These are phyloP conservation scores for Hypoxylon rickii DNA, from an alignment of 495 filamentous ascomycete genomes.

Conservation along the genomic window DNA sequence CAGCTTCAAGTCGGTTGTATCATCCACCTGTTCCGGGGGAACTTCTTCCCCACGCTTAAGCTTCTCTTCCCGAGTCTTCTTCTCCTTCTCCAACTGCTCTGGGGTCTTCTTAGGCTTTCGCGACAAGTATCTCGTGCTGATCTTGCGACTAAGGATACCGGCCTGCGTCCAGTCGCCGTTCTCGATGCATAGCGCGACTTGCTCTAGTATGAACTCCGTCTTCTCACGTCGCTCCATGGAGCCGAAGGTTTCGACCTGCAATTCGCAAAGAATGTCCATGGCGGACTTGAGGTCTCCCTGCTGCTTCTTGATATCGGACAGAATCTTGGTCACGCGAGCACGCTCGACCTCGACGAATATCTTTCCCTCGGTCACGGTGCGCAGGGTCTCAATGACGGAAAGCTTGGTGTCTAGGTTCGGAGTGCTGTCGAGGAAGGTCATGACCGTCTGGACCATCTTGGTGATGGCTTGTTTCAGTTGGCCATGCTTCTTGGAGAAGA, in stretches of 20 bases:
- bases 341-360: slow-evolving; percentile 99
- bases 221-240: slow-evolving; percentile 97
- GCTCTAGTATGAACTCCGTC: slow-evolving; percentile 96
- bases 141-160: slow-evolving; percentile 91
- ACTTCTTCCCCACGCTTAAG: slow-evolving; percentile 78
- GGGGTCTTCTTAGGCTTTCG: slow-evolving; percentile 86
- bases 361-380: slow-evolving; percentile 98
- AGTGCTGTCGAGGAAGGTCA: slow-evolving; percentile 82
- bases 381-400: slow-evolving; percentile 88
- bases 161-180: slow-evolving; percentile 96
- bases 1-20: slow-evolving; percentile 95
- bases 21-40: slow-evolving; percentile 77
- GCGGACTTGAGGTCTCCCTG: slow-evolving; percentile 91
- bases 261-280: slow-evolving; percentile 90
- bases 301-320: slow-evolving; percentile 94
- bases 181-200: slow-evolving; percentile 94
- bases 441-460: slow-evolving; percentile 97
- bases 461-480: slow-evolving; percentile 99
- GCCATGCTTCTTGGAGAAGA: slow-evolving; percentile 98
- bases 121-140: slow-evolving; percentile 88
- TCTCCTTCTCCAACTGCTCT: slow-evolving; percentile 85
- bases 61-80: slow-evolving; percentile 80
- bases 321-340: slow-evolving; percentile 89
- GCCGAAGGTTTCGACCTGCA: slow-evolving; percentile 98
- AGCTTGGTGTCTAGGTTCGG: slow-evolving; percentile 85